A percentile compares a stretch with the other conserved stretches of the same genome.
Evolutionary conservation across 2,329 filamentous ascomycete genomes (phyloP).

Genomic region (Cladosporium sp.): DNA sequence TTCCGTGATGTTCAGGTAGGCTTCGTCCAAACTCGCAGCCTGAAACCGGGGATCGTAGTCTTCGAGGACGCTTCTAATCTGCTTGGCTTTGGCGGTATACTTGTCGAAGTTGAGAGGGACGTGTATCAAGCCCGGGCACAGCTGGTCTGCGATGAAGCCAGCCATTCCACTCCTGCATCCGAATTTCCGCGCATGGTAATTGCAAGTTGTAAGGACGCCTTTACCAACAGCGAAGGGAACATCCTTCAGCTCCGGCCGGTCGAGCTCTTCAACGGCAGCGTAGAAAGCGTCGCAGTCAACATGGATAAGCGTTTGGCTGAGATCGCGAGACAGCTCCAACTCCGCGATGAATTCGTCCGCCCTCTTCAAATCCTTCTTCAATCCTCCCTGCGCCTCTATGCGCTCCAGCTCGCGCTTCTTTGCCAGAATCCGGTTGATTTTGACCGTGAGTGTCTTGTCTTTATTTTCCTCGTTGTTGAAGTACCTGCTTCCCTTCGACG

Average conservation of each 20-base stretch:
- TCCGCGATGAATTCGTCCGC: constrained; percentile 79
- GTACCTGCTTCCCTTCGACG: constrained; percentile 93
- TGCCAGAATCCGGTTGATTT: constrained; percentile 74
- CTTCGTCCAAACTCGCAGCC: constrained; percentile 92
- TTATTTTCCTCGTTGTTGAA: constrained; percentile 86
- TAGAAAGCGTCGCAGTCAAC: constrained; percentile 98
- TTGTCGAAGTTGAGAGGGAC: constrained; percentile 85
- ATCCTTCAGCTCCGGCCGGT: constrained; percentile 74
- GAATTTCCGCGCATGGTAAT: constrained; percentile 85
- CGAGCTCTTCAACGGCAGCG: constrained; percentile 77
- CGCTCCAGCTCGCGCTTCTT: constrained; percentile 73
- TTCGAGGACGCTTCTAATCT: constrained; percentile 76
- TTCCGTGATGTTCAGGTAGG: constrained; percentile 86
- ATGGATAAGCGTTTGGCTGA: constrained; percentile 83
- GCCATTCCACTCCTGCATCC: constrained; percentile 96
- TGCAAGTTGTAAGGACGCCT: constrained; percentile 68
- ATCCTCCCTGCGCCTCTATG: constrained; percentile 51
- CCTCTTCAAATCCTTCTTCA: constrained; percentile 66
- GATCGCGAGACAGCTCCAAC: constrained; percentile 72
- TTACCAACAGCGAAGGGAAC: constrained; percentile 88
- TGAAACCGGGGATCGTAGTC: constrained; percentile 91
- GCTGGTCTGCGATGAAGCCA: constrained; percentile 87
- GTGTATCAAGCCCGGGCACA: constrained; percentile 81
- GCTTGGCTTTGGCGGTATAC: constrained; percentile 83
- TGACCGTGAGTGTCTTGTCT: constrained; percentile 77